Base-by-base conservation (phyloP, 129 eudicot species). In the Flaveria sonorensis region DNA sequence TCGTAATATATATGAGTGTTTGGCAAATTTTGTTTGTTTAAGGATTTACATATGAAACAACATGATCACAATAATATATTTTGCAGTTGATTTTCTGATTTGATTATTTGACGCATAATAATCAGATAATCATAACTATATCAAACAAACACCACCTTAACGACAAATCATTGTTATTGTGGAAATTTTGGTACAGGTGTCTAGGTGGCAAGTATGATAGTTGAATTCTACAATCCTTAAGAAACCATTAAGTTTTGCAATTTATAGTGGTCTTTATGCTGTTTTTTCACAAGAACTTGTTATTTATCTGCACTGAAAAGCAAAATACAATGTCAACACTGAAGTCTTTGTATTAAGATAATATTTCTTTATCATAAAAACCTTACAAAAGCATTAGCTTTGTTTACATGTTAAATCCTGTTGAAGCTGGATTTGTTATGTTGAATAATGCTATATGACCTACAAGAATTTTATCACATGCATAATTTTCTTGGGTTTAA, bases 121-220 rank as follows among this genome's bases (percentile, higher is more conserved):
- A 21, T 12, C n/a, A 23, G 65, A 59, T 59, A 9, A 59, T 2
- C 14, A 20, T 21, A 10, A 21, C 65, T 59, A 59, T 23, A 20
- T 32, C 7, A 1, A 59, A 59, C 40, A 36, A 4, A 4, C 32
- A 59, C 65, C 36, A 21, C 32, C 15, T 10, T 11, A 11, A 14
- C 23, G 65, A 24, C 15, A 59, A 10, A 20, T 59, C 2, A 14
- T 26, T 61, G 42, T 61, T 61, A 19, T 23, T 26, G 68, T 13
- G 9, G 68, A 24, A 28, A 24, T 61, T 28, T 64, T 32, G 70
- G 47, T 3, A 30, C 3, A 30, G 36, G 36, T 30, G 3, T 28
- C 32, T 24, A 64, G 21, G 9, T 64, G 46, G 70, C 45, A 64
- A 6, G 70, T 32, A 64, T 64, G 70, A 64, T 32, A 47, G 40